phyloP scores from a whole-genome alignment of 2,329 filamentous ascomycete species.

The Fusarium nisikadoi region DNA sequence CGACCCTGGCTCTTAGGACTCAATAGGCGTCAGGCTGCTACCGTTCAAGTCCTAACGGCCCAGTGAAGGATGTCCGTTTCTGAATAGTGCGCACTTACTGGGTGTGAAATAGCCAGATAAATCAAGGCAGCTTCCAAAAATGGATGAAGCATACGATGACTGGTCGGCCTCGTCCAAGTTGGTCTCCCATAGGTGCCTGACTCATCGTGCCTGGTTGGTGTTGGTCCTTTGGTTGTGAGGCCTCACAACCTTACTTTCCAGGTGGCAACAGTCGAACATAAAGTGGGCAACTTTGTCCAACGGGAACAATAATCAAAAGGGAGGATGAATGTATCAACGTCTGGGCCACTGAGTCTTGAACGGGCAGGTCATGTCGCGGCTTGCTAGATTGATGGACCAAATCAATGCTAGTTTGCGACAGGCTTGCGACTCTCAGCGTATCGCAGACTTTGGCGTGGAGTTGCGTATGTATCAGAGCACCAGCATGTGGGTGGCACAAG shows the following conservation, averaged over 20 bases:
- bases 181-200: slow-evolving; percentile 23
- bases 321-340: neutral
- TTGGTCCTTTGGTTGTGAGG: slow-evolving; percentile 18
- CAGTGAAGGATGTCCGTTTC: slow-evolving; percentile 20
- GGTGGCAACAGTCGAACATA: slow-evolving; percentile 6
- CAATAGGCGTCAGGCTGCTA: slow-evolving; percentile 28
- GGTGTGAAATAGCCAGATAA: neutral
- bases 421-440: neutral
- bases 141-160: slow-evolving; percentile 17
- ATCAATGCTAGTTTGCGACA: neutral
- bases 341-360: neutral
- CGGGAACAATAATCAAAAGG: neutral
- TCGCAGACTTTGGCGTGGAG: neutral
- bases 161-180: slow-evolving; percentile 4
- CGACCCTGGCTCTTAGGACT: slow-evolving; percentile 17
- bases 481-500: slow-evolving; percentile 33
- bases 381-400: neutral
- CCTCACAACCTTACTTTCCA: slow-evolving; percentile 20
- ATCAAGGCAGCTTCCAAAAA: slow-evolving; percentile 6
- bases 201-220: slow-evolving; percentile 23
- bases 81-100: slow-evolving; percentile 22
- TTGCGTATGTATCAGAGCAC: slow-evolving; percentile 23
- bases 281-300: slow-evolving; percentile 28
- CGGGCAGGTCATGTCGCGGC: neutral
- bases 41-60: slow-evolving; percentile 18